phyloP scores from a whole-genome alignment of 1,139 yeast species.

The Yamadazyma taylorii region DNA sequence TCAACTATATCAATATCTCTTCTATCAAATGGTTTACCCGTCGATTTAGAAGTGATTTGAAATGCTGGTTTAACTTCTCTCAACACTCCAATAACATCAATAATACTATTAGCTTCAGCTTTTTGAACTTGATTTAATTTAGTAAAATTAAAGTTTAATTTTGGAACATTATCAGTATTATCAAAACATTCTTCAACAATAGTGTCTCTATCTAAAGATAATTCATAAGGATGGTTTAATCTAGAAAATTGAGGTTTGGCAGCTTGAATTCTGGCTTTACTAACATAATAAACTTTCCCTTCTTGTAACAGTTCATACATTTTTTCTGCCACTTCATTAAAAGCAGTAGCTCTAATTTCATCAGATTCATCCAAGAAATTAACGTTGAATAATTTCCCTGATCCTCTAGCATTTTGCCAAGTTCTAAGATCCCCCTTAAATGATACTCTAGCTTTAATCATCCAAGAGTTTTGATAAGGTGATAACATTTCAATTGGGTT shows the following conservation, averaged over 20 bases:
- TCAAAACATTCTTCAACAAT: slow-evolving; percentile 72
- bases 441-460: slow-evolving; percentile 88
- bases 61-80: slow-evolving; percentile 72
- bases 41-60: slow-evolving; percentile 87
- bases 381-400: slow-evolving; percentile 86
- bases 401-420: slow-evolving; percentile 85
- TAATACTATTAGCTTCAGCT: slow-evolving; percentile 66
- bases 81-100: slow-evolving; percentile 87
- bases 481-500: slow-evolving; percentile 85
- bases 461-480: slow-evolving; percentile 90
- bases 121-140: slow-evolving; percentile 65
- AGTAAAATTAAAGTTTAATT: slow-evolving; percentile 73
- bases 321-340: slow-evolving; percentile 82
- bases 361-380: slow-evolving; percentile 92
- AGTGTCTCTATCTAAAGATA: slow-evolving; percentile 78
- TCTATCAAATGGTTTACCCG: slow-evolving; percentile 88
- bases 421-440: slow-evolving; percentile 85
- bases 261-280: slow-evolving; percentile 77
- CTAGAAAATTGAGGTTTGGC: slow-evolving; percentile 87
- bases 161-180: slow-evolving; percentile 62
- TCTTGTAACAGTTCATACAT: slow-evolving; percentile 76
- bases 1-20: slow-evolving; percentile 88
- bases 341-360: slow-evolving; percentile 95
- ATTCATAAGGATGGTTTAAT: slow-evolving; percentile 85
- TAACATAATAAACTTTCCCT: slow-evolving; percentile 84